Percentiles rank a stretch among this genome's conserved stretches.
Evolutionary conservation across 1,284 basidiomycete genomes (phyloP).

Genomic region (Jaminaea rosea): DNA sequence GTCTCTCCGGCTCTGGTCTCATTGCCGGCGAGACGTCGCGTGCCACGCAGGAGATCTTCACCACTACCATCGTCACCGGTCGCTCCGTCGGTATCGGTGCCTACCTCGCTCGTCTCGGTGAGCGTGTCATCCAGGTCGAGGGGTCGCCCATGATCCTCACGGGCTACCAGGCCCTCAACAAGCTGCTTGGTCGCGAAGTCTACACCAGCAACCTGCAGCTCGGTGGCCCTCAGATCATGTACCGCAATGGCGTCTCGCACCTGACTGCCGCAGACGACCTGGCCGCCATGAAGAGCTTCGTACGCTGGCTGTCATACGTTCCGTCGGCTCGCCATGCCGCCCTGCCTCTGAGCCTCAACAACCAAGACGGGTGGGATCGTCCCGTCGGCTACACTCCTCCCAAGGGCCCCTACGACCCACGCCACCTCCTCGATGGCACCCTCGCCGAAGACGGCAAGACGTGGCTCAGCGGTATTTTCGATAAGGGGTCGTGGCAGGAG

Average conservation of each 20-base stretch:
- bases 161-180: conserved; percentile 92
- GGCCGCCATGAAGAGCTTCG: conserved; percentile 39
- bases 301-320: conserved; percentile 91
- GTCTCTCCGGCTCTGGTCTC: conserved; percentile 86
- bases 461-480: conserved; percentile 70
- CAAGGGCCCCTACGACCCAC: conserved; percentile 90
- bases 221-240: conserved; percentile 71
- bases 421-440: conserved; percentile 90
- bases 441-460: conserved; percentile 56
- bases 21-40: conserved; percentile 98
- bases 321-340: conserved; percentile 47
- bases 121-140: conserved; percentile 96
- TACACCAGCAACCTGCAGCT: conserved; percentile 98
- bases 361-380: conserved; percentile 67
- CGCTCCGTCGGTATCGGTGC: conserved; percentile 98
- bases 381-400: conserved; percentile 81
- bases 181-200: conserved; percentile 96
- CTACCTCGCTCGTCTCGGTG: conserved; percentile 93
- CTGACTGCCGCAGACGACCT: conserved; percentile 87
- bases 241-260: conserved; percentile 74
- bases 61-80: conserved; percentile 95
- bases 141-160: conserved; percentile 99
- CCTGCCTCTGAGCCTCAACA: conserved; percentile 23
- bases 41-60: conserved; percentile 98
- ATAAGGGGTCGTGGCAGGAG: conserved; percentile 91